Evolutionary conservation across 139 green algal genomes (phyloP).

Genomic region (Pleodorina starrii): DNA sequence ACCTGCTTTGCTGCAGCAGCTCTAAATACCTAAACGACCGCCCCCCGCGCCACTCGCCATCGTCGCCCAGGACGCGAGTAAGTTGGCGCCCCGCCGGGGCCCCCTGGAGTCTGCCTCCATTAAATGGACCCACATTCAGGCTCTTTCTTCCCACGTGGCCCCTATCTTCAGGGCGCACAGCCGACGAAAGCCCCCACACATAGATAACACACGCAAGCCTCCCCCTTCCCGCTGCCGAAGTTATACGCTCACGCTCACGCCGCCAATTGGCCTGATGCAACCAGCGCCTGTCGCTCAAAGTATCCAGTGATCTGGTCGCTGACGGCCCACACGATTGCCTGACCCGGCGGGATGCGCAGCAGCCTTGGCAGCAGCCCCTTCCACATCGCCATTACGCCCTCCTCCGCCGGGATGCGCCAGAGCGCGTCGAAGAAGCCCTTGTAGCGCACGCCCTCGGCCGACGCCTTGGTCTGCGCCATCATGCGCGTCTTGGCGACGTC

Average conservation of each 20-base stretch:
- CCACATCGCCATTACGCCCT: slow-evolving; percentile 91
- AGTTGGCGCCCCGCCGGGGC: too few relatives aligned
- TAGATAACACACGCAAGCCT: too few relatives aligned
- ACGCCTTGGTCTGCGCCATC: slow-evolving; percentile 87
- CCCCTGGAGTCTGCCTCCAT: too few relatives aligned
- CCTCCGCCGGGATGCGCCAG: slow-evolving; percentile 71
- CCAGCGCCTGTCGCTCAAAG: slow-evolving; percentile 47
- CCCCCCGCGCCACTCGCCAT: too few relatives aligned
- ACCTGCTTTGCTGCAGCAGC: too few relatives aligned
- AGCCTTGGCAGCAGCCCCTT: slow-evolving; percentile 92
- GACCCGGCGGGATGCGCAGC: slow-evolving; percentile 95
- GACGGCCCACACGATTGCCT: slow-evolving; percentile 95
- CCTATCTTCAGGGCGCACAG: too few relatives aligned
- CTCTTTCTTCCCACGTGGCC: too few relatives aligned
- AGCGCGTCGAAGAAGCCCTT: slow-evolving; percentile 89
- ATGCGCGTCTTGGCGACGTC: slow-evolving; percentile 95
- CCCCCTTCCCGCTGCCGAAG: not conserved
- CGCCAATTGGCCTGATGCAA: not conserved
- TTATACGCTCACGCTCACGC: not conserved
- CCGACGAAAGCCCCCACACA: too few relatives aligned
- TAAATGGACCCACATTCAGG: too few relatives aligned
- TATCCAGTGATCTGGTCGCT: slow-evolving; percentile 85
- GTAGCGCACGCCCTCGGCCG: slow-evolving; percentile 76
- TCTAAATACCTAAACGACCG: too few relatives aligned
- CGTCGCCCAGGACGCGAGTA: too few relatives aligned